Evolutionary conservation across 345 rosid species (phyloP), one percentile per base, ranked within the genome.

Genomic region (Luvunga scandens): DNA sequence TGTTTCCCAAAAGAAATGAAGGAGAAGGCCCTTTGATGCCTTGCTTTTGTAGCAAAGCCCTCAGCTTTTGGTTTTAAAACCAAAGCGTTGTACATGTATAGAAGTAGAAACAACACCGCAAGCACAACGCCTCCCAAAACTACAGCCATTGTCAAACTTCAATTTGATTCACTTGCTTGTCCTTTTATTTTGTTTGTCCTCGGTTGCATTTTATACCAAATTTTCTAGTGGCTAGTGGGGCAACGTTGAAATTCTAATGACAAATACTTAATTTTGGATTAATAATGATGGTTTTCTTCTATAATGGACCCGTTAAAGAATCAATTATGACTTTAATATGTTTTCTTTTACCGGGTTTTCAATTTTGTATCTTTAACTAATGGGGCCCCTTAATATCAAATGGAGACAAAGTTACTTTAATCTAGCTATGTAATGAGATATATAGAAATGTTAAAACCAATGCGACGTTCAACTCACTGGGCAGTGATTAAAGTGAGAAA

Each of bases 1-100:
- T 85, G 79, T 85, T 85, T 9, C 92, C 92, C 42, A 75, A 27
- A 3, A 87, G 75, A 55, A 85, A 69, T 24, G 85, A 78, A 79
- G 86, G 87, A 67, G 79, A 53, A 24, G 90, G 90, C 7, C 90
- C 92, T 71, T n/a, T 66, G 65, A 87, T 59, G 9, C 92, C 92
- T 81, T 85, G 90, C 73, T 65, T 81, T 72, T 31, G 56, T 62
- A 89, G 86, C 73, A 7, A 81, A 38, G 82, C 80, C 22, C 84
- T 78, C 22, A 84, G 65, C 67, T 57, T 76, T 59, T 22, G 86
- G 88, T 71, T 75, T 82, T 80, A 71, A 55, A 18, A 75, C 24
- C 76, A 85, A 73, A 59, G 56, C 53, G 36, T 33, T 36, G 64
- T 45, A 82, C 14, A 74, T 16, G 50, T 71, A 73, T 2, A 71